These are phyloP conservation scores for Rhizoctonia solani DNA, from an alignment of 1,284 basidiomycete species.

Conservation along the genomic window DNA sequence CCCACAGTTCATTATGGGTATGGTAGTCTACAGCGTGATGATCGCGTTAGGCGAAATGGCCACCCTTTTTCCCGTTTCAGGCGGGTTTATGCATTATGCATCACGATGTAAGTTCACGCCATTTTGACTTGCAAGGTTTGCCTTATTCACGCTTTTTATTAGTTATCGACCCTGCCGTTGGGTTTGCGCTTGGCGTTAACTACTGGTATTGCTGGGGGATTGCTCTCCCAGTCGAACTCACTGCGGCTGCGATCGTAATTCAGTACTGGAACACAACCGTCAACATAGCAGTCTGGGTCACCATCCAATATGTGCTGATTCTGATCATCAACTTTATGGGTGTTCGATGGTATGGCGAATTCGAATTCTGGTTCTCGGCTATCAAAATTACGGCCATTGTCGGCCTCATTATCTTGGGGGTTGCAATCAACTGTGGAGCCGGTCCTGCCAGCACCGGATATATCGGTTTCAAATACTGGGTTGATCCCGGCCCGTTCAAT, in stretches of 20 bases:
- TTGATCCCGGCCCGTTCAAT: constrained; percentile 70
- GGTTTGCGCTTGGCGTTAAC: constrained; percentile 53
- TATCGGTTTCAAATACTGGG: constrained; percentile 72
- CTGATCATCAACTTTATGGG: constrained; percentile 39
- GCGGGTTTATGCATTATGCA: constrained; percentile 44
- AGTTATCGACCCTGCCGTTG: constrained; percentile 40
- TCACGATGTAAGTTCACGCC: constrained; percentile 23
- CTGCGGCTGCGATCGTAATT: constrained; percentile 40
- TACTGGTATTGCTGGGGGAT: constrained; percentile 41
- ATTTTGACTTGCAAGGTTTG: background rate
- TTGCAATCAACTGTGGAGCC: constrained; percentile 43
- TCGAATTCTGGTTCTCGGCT: constrained; percentile 48
- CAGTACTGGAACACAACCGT: constrained; percentile 41
- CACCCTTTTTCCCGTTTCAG: constrained; percentile 51
- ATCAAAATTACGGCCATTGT: constrained; percentile 50
- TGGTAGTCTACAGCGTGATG: constrained; percentile 48
- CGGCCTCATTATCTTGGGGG: constrained; percentile 48
- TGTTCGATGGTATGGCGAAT: constrained; percentile 44
- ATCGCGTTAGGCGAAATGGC: constrained; percentile 52
- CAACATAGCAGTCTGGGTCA: constrained; percentile 37
- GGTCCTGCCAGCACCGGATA: constrained; percentile 2
- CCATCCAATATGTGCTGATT: constrained; percentile 41
- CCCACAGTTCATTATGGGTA: constrained; percentile 35
- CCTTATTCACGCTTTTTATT: constrained; percentile 12
- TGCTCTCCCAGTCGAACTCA: background rate